phyloP scores from a whole-genome alignment of 148 eudicot genomes.

The Polygonum maritimum region DNA sequence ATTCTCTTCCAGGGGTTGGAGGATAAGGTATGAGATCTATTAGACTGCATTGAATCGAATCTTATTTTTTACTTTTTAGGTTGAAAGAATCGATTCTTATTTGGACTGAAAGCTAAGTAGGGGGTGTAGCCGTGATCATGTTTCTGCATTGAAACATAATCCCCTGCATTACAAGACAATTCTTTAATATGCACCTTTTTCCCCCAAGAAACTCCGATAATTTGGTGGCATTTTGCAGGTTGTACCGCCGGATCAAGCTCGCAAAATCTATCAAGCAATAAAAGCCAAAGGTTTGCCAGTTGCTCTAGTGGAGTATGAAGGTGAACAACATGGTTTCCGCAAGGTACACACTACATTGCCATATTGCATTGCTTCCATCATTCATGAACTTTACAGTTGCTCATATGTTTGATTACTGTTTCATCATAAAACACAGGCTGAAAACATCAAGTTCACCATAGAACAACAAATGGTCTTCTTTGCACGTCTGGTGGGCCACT shows the following conservation, averaged over 20 bases:
- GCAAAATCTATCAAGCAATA: constrained; percentile 67
- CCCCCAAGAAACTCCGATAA: background rate
- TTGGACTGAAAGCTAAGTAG: too few species aligned
- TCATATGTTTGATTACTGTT: background rate
- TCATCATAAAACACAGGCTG: constrained; percentile 51
- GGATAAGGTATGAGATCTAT: constrained; percentile 50
- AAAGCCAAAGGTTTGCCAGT: constrained; percentile 87
- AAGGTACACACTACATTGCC: constrained; percentile 39
- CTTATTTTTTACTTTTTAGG: background rate
- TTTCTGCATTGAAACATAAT: background rate
- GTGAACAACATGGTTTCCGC: constrained; percentile 95
- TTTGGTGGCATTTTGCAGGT: constrained; percentile 30
- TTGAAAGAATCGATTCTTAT: too few species aligned
- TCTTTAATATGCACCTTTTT: background rate
- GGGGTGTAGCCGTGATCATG: background rate
- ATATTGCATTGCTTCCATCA: background rate
- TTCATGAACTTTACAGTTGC: background rate
- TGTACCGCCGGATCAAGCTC: constrained; percentile 85
- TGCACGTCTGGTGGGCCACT: constrained; percentile 70
- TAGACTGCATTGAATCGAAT: background rate
- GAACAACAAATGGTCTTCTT: constrained; percentile 98
- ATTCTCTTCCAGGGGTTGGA: constrained; percentile 90
- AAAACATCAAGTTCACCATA: constrained; percentile 79
- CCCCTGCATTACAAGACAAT: background rate
- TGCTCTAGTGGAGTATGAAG: constrained; percentile 92